These are phyloP conservation scores for Mycena galopus DNA, from an alignment of 768 basidiomycete genomes.

Conservation along the genomic window DNA sequence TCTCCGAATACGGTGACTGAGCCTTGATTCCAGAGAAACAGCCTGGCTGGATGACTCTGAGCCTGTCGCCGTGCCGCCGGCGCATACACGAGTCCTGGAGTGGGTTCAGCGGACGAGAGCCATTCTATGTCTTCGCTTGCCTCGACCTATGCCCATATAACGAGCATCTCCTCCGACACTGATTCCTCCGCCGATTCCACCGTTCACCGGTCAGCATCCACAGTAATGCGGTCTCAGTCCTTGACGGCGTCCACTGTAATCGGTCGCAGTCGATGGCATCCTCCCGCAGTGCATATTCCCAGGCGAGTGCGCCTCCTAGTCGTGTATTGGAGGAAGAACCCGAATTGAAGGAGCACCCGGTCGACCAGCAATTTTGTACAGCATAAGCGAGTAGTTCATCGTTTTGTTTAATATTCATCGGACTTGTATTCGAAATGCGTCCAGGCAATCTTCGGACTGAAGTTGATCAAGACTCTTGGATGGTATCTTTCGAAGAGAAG, in stretches of 20 bases:
- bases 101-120: slow-evolving; percentile 23
- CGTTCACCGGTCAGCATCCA: not conserved
- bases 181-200: not conserved
- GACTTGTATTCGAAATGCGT: not conserved
- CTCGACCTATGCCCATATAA: slow-evolving; percentile 2
- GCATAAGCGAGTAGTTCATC: slow-evolving; percentile 21
- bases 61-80: slow-evolving; percentile 6
- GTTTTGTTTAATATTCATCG: not conserved
- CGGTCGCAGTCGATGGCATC: slow-evolving; percentile 22
- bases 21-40: slow-evolving; percentile 15
- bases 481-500: too few species aligned
- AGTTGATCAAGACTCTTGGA: not conserved
- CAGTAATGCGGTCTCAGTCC: slow-evolving; percentile 10
- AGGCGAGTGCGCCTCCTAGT: slow-evolving; percentile 16
- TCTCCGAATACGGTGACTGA: not conserved
- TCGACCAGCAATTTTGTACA: slow-evolving; percentile 27
- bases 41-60: not conserved
- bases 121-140: slow-evolving; percentile 3
- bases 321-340: not conserved
- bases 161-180: not conserved
- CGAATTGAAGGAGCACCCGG: slow-evolving; percentile 4
- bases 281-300: slow-evolving; percentile 30
- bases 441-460: not conserved
- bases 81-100: slow-evolving; percentile 8
- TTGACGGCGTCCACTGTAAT: too few species aligned